Evolutionary conservation across 106 monocot species (phyloP).

Genomic region (Ottelia alismoides): DNA sequence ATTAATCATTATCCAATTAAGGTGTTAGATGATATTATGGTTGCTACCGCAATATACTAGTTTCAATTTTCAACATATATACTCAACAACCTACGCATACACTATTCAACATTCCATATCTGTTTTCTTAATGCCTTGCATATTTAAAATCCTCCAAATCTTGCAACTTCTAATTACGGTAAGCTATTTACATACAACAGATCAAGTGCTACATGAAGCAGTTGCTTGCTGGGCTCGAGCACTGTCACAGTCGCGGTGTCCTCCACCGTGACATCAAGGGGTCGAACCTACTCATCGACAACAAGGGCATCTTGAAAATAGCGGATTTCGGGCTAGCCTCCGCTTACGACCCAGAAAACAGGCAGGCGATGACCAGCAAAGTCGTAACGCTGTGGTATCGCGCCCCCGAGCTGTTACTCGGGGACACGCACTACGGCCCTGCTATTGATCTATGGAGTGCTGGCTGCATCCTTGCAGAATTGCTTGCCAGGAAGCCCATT

Average conservation of each 20-base stretch:
- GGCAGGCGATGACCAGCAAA: constrained; percentile 50
- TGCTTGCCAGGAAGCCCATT: constrained; percentile 70
- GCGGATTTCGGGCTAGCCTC: constrained; percentile 72
- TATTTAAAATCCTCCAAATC: too few species aligned
- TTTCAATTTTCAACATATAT: too few species aligned
- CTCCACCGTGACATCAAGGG: constrained; percentile 86
- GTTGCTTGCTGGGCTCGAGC: constrained; percentile 58
- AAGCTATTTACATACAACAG: constrained; percentile 24
- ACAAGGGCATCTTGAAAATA: constrained; percentile 54
- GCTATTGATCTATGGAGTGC: constrained; percentile 73
- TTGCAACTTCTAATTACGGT: too few species aligned
- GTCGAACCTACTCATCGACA: constrained; percentile 64
- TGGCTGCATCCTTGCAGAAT: constrained; percentile 83
- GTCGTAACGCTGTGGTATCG: constrained; percentile 88
- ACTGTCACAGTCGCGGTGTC: constrained; percentile 57
- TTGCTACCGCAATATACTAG: too few species aligned
- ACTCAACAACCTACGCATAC: too few species aligned
- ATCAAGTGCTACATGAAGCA: constrained; percentile 73
- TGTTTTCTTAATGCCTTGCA: too few species aligned
- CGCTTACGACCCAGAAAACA: constrained; percentile 31
- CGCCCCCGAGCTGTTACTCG: constrained; percentile 70
- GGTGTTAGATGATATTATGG: too few species aligned
- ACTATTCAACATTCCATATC: too few species aligned
- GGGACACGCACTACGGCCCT: constrained; percentile 60
- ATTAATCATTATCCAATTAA: not conserved